Evolutionary conservation across 306 rosid species (phyloP).

Genomic region (Cucumis sativus): DNA sequence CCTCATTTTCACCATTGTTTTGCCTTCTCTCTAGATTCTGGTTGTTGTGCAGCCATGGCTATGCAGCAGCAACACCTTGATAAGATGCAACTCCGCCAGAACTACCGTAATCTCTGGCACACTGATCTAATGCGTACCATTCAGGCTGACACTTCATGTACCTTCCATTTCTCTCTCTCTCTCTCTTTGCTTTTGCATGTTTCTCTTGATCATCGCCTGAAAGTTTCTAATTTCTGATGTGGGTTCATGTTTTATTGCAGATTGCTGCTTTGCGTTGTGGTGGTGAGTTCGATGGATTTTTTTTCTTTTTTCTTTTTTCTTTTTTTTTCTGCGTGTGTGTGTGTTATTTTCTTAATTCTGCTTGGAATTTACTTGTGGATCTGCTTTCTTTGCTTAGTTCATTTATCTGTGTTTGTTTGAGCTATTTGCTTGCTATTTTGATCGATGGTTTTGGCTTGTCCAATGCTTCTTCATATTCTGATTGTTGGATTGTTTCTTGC

Average conservation of each 20-base stretch:
- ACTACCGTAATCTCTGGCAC: slow-evolving; percentile 79
- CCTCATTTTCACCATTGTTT: not conserved
- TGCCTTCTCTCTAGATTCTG: not conserved
- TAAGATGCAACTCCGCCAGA: slow-evolving; percentile 79
- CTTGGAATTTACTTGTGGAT: not conserved
- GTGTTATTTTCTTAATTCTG: slow-evolving; percentile 8
- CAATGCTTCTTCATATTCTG: not conserved
- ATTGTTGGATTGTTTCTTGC: not conserved
- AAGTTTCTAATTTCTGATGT: not conserved
- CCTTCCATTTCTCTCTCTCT: not conserved
- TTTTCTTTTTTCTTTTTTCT: not conserved
- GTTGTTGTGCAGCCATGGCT: slow-evolving; percentile 29
- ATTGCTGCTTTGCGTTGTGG: slow-evolving; percentile 59
- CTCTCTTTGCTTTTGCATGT: not conserved
- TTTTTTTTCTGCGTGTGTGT: no score
- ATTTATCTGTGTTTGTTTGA: not conserved
- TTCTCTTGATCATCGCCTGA: not conserved
- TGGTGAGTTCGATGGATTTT: slow-evolving; percentile 39
- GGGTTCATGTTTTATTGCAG: slow-evolving; percentile 26
- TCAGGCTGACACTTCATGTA: slow-evolving; percentile 64
- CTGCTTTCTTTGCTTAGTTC: slow-evolving; percentile 3
- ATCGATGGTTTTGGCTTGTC: not conserved
- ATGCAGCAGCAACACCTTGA: slow-evolving; percentile 40
- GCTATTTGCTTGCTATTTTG: not conserved
- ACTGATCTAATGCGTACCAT: slow-evolving; percentile 45